Evolutionary conservation across 2,329 filamentous ascomycete genomes (phyloP).

Genomic region (Dactylellina sp.): DNA sequence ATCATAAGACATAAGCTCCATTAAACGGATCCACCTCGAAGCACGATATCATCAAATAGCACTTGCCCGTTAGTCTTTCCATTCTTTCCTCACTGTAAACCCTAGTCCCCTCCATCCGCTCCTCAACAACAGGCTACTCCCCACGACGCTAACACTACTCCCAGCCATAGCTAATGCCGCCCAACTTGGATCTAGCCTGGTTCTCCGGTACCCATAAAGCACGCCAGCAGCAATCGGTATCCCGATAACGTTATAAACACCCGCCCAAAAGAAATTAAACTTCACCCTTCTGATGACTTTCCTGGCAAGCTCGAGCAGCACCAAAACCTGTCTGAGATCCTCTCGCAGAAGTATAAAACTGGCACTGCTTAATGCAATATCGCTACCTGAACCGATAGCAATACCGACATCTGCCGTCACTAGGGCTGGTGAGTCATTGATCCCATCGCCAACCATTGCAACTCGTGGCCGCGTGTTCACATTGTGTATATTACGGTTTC

Average conservation of each 20-base stretch:
- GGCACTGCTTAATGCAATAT: conserved; percentile 83
- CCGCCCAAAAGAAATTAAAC: conserved; percentile 87
- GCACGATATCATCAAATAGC: no score
- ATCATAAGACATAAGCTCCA: not conserved
- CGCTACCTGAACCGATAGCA: conserved; percentile 81
- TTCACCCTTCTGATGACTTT: conserved; percentile 81
- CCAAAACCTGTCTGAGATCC: conserved; percentile 76
- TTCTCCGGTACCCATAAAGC: conserved; percentile 69
- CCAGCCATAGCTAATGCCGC: conserved; percentile 91
- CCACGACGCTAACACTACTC: conserved; percentile 88
- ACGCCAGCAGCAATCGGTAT: conserved; percentile 85
- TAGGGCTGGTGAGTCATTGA: conserved; percentile 86
- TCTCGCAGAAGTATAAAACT: conserved; percentile 83
- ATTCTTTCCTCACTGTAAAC: conserved; percentile 61
- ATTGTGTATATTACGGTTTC: conserved; percentile 22
- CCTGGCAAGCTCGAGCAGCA: conserved; percentile 77
- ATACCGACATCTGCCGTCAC: conserved; percentile 85
- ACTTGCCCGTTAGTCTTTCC: conserved; percentile 19
- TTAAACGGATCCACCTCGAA: no score
- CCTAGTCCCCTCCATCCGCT: conserved; percentile 65
- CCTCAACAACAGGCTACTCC: conserved; percentile 80
- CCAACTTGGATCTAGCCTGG: conserved; percentile 80
- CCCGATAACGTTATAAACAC: conserved; percentile 81
- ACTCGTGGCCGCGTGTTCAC: conserved; percentile 68
- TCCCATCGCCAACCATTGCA: conserved; percentile 87